A percentile compares a stretch with the other conserved stretches of the same genome.
Conservation (phyloP, 768 basidiomycete genomes). For the Termitomyces sp. region DNA sequence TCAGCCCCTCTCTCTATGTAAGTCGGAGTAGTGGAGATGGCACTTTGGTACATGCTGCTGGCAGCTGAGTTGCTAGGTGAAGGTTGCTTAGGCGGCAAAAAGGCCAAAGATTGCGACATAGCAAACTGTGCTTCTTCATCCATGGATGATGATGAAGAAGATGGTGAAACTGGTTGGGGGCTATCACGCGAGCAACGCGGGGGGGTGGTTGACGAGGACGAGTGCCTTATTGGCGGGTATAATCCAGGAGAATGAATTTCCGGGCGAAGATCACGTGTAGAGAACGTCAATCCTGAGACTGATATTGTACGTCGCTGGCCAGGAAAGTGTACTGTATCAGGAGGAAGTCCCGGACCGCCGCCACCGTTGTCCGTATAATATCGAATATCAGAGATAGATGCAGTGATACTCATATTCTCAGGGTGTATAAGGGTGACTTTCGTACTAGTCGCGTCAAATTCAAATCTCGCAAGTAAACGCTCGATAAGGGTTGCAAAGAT, state of each 20-base stretch:
- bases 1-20: slow-evolving; percentile 2
- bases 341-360: not conserved
- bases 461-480: slow-evolving; percentile 72
- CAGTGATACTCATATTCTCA: slow-evolving; percentile 57
- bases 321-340: slow-evolving; percentile 8
- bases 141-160: slow-evolving; percentile 57
- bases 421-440: slow-evolving; percentile 70
- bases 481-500: slow-evolving; percentile 81
- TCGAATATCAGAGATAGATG: slow-evolving; percentile 54
- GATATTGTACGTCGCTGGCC: slow-evolving; percentile 49
- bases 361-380: slow-evolving; percentile 48
- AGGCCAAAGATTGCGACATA: slow-evolving; percentile 77
- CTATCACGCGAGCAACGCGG: not conserved
- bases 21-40: slow-evolving; percentile 41
- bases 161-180: slow-evolving; percentile 38
- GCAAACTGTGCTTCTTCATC: slow-evolving; percentile 64
- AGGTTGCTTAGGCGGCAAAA: slow-evolving; percentile 47
- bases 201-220: slow-evolving; percentile 16
- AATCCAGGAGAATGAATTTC: slow-evolving; percentile 10
- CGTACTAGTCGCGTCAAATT: slow-evolving; percentile 70
- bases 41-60: slow-evolving; percentile 80
- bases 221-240: slow-evolving; percentile 23
- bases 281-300: slow-evolving; percentile 56
- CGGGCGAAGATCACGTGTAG: slow-evolving; percentile 43
- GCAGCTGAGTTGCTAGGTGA: slow-evolving; percentile 49